Conservation (phyloP, 2,329 filamentous ascomycete genomes). For the Calonectria leucothoes region DNA sequence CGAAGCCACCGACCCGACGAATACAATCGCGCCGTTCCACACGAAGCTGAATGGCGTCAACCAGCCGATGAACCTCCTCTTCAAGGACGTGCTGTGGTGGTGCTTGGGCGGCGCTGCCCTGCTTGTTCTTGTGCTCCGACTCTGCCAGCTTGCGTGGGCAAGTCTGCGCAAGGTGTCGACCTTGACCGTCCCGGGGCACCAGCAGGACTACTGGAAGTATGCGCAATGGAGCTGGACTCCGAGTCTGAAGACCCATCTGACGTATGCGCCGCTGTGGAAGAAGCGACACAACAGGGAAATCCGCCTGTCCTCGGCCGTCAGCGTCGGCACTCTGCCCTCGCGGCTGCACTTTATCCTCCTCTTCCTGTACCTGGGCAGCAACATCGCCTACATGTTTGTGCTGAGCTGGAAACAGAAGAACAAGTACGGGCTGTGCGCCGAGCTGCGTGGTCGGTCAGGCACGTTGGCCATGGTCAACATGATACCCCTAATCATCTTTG, state of each 20-base stretch:
- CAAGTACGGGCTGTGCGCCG: slow-evolving; percentile 76
- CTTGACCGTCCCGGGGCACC: slow-evolving; percentile 63
- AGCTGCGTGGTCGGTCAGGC: slow-evolving; percentile 87
- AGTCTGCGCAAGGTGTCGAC: slow-evolving; percentile 69
- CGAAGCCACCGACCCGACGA: slow-evolving; percentile 49
- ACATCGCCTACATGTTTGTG: slow-evolving; percentile 71
- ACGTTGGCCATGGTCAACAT: slow-evolving; percentile 89
- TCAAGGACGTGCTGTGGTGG: slow-evolving; percentile 70
- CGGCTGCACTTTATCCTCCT: slow-evolving; percentile 71
- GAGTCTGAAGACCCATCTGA: slow-evolving; percentile 69
- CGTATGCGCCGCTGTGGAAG: slow-evolving; percentile 70
- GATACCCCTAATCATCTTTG: slow-evolving; percentile 89
- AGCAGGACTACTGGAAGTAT: slow-evolving; percentile 69
- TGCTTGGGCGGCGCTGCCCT: slow-evolving; percentile 68
- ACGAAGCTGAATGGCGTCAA: slow-evolving; percentile 70
- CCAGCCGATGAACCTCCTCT: slow-evolving; percentile 66
- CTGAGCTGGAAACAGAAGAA: slow-evolving; percentile 70
- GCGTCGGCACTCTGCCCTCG: slow-evolving; percentile 72
- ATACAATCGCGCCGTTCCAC: slow-evolving; percentile 67
- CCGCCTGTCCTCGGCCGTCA: slow-evolving; percentile 68
- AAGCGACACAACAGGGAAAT: slow-evolving; percentile 78
- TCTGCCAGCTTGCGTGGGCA: slow-evolving; percentile 65
- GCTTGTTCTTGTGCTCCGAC: slow-evolving; percentile 64
- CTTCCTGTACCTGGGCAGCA: slow-evolving; percentile 67
- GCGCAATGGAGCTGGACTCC: slow-evolving; percentile 72